phyloP scores from a whole-genome alignment of 2,329 filamentous ascomycete genomes.

The Fusarium heterosporum region DNA sequence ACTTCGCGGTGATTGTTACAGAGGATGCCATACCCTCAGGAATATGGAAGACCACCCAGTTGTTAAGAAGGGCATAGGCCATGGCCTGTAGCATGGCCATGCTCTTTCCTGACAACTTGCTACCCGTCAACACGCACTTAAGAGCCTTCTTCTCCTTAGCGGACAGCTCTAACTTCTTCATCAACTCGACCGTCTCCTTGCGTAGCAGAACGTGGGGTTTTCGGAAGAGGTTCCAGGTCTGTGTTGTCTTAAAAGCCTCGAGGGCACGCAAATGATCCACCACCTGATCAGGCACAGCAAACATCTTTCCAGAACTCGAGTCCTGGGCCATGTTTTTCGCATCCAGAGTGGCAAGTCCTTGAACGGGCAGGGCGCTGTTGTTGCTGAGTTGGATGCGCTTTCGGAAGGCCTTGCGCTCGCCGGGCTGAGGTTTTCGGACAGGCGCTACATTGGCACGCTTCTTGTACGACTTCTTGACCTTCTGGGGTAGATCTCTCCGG shows the following conservation, averaged over 20 bases:
- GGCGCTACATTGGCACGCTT: conserved; percentile 58
- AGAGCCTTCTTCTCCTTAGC: conserved; percentile 64
- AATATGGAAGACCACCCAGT: conserved; percentile 89
- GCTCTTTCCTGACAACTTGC: conserved; percentile 85
- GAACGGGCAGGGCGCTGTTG: conserved; percentile 86
- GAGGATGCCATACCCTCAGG: conserved; percentile 76
- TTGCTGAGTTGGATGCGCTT: conserved; percentile 95
- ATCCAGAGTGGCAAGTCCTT: conserved; percentile 72
- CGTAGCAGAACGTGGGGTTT: conserved; percentile 83
- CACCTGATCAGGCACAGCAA: conserved; percentile 74
- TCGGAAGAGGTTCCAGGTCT: conserved; percentile 89
- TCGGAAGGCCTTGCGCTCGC: conserved; percentile 87
- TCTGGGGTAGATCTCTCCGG: conserved; percentile 52
- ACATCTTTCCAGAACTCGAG: conserved; percentile 72
- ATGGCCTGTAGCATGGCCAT: conserved; percentile 86
- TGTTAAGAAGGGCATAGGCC: conserved; percentile 81
- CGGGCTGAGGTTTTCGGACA: conserved; percentile 71
- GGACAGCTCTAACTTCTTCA: conserved; percentile 70
- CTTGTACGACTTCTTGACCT: conserved; percentile 65
- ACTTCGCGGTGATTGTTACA: not conserved
- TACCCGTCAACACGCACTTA: conserved; percentile 78
- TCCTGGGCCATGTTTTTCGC: conserved; percentile 65
- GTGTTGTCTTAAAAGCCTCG: conserved; percentile 90
- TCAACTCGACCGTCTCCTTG: conserved; percentile 79
- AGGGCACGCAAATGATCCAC: conserved; percentile 85